A percentile compares a stretch with the other conserved stretches of the same genome.
Evolutionary conservation across 208 protist genomes (phyloP).

Genomic region (Trichomonas vaginalis): DNA sequence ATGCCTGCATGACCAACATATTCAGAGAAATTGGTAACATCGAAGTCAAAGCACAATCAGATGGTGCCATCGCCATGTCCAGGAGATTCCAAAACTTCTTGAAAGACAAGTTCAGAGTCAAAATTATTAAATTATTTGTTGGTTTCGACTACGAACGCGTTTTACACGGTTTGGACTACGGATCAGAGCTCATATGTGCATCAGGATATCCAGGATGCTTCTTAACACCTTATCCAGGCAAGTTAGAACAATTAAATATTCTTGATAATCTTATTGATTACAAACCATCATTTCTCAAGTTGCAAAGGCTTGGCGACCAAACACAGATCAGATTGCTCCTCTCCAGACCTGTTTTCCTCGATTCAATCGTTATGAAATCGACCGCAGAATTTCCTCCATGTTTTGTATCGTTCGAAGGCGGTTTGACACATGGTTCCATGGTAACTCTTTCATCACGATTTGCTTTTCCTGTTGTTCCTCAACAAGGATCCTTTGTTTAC

Average conservation of each 20-base stretch:
- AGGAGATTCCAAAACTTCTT: background rate
- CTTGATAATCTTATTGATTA: background rate
- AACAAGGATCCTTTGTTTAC: too few relatives aligned
- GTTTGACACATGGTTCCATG: background rate
- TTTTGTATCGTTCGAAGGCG: background rate
- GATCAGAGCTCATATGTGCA: background rate
- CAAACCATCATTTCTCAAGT: background rate
- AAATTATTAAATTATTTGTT: background rate
- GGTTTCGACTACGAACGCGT: background rate
- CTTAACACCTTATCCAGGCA: background rate
- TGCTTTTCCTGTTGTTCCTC: background rate
- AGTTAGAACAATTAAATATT: background rate
- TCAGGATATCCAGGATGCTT: background rate
- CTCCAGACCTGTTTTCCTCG: background rate
- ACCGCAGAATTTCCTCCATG: background rate
- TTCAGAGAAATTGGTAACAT: background rate
- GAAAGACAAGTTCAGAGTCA: background rate
- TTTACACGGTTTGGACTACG: background rate
- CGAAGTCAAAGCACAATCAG: background rate
- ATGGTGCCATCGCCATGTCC: background rate
- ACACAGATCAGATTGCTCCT: background rate
- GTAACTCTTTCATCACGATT: background rate
- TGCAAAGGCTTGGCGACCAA: background rate
- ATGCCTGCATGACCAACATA: background rate
- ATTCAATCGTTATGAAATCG: background rate